phyloP scores from a whole-genome alignment of 148 eudicot species.

The Rhododendron ferrugineum region DNA sequence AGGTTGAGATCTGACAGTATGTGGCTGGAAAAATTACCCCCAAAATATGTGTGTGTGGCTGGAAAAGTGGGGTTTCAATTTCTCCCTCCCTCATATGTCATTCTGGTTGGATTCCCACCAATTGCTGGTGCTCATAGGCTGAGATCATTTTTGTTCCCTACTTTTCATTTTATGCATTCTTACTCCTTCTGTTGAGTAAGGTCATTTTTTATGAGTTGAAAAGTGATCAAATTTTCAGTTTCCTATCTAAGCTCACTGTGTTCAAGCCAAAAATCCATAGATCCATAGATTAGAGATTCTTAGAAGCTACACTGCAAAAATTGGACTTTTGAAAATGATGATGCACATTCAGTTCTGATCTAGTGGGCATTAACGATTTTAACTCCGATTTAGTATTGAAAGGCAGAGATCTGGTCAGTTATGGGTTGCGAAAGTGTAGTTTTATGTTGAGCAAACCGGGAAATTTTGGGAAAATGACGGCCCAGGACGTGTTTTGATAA shows the following conservation, averaged over 20 bases:
- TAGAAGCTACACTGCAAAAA: neutral
- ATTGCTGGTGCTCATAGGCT: neutral
- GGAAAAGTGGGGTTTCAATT: neutral
- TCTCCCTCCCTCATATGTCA: neutral
- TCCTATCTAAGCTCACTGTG: neutral
- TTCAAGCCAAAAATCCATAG: neutral
- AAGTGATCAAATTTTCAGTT: neutral
- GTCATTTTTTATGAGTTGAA: neutral
- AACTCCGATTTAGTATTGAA: neutral
- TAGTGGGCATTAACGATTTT: neutral
- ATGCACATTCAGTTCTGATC: neutral
- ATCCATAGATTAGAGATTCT: neutral
- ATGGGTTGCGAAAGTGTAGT: neutral
- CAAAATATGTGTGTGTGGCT: neutral
- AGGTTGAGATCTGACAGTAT: neutral
- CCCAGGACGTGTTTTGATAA: too few species aligned
- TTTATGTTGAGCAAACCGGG: neutral
- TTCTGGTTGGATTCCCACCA: neutral
- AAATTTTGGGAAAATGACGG: too few species aligned
- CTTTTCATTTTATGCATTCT: neutral
- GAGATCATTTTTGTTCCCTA: neutral
- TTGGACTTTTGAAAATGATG: neutral
- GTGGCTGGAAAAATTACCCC: neutral
- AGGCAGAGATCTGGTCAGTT: constrained; percentile 2
- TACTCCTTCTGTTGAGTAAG: neutral